Conservation (phyloP, 1,284 basidiomycete genomes). For the Farysia itapuensis region DNA sequence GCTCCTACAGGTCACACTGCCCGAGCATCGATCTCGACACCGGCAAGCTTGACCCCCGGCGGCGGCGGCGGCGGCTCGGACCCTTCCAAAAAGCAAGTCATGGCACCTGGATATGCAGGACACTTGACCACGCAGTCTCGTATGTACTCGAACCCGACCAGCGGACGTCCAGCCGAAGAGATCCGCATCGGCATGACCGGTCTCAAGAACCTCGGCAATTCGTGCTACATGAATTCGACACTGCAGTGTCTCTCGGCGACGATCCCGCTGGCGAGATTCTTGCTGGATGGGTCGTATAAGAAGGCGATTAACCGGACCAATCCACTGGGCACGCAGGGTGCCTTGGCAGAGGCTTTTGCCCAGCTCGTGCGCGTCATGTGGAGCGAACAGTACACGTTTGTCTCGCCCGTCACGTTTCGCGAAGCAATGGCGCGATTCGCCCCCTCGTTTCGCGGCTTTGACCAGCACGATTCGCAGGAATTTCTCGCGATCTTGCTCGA, state of each 20-base stretch:
- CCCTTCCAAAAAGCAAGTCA: slow-evolving; percentile 28
- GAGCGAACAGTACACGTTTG: slow-evolving; percentile 79
- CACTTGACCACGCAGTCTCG: slow-evolving; percentile 25
- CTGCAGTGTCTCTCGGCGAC: slow-evolving; percentile 58
- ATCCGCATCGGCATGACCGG: slow-evolving; percentile 55
- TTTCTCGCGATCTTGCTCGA: slow-evolving; percentile 49
- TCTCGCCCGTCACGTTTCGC: slow-evolving; percentile 82
- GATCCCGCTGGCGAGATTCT: slow-evolving; percentile 49
- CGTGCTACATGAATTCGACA: slow-evolving; percentile 60
- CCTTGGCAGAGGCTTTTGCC: slow-evolving; percentile 79
- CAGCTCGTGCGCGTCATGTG: slow-evolving; percentile 82
- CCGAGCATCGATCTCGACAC: slow-evolving; percentile 9
- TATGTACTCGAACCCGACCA: slow-evolving; percentile 21
- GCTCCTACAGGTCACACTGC: slow-evolving; percentile 5
- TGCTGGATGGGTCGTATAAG: slow-evolving; percentile 72
- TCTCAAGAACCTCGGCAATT: slow-evolving; percentile 58
- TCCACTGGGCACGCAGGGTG: slow-evolving; percentile 83
- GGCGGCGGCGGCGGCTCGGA: slow-evolving; percentile 25
- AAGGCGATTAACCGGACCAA: slow-evolving; percentile 84
- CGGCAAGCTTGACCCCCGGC: slow-evolving; percentile 8
- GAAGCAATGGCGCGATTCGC: slow-evolving; percentile 65
- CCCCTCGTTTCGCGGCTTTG: slow-evolving; percentile 48
- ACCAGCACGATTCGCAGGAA: slow-evolving; percentile 53
- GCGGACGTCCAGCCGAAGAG: slow-evolving; percentile 27
- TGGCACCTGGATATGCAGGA: slow-evolving; percentile 29